Evolutionary conservation across 2,329 filamentous ascomycete species (phyloP).

Genomic region (Biscogniauxia marginata): DNA sequence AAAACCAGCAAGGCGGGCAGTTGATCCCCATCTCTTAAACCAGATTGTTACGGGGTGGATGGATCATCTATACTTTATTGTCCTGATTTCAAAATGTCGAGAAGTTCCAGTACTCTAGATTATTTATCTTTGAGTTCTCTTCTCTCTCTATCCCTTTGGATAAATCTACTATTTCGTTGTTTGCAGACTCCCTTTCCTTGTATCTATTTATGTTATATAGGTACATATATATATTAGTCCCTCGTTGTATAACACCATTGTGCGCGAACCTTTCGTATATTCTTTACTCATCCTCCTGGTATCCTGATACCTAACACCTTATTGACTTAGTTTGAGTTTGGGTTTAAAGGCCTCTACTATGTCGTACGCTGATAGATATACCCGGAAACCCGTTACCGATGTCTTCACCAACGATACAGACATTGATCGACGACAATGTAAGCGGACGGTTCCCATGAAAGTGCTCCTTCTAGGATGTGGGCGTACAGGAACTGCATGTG

Average conservation of each 20-base stretch:
- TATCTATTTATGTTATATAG: neutral
- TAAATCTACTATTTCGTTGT: neutral
- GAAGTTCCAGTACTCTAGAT: neutral
- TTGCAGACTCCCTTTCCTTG: neutral
- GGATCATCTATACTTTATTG: constrained; percentile 1
- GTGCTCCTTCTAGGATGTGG: constrained; percentile 69
- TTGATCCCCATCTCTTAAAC: neutral
- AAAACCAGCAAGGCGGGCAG: neutral
- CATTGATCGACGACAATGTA: constrained; percentile 65
- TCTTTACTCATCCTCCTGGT: neutral
- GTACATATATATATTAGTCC: neutral
- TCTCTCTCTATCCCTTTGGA: neutral
- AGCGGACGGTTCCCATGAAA: constrained; percentile 68
- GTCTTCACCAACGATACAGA: constrained; percentile 65
- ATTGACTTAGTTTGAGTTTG: neutral
- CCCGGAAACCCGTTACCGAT: constrained; percentile 50
- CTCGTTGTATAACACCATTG: neutral
- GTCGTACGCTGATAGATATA: constrained; percentile 32
- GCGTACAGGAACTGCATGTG: constrained; percentile 69
- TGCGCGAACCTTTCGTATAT: neutral
- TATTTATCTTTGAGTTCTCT: neutral
- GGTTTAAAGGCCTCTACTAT: constrained; percentile 14
- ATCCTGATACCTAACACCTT: neutral
- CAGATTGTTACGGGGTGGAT: neutral
- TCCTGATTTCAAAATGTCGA: constrained; percentile 1